A percentile compares a stretch with the other conserved stretches of the same genome.
Conservation (phyloP, 2,329 filamentous ascomycete species). For the Pseudogymnoascus sp. region DNA sequence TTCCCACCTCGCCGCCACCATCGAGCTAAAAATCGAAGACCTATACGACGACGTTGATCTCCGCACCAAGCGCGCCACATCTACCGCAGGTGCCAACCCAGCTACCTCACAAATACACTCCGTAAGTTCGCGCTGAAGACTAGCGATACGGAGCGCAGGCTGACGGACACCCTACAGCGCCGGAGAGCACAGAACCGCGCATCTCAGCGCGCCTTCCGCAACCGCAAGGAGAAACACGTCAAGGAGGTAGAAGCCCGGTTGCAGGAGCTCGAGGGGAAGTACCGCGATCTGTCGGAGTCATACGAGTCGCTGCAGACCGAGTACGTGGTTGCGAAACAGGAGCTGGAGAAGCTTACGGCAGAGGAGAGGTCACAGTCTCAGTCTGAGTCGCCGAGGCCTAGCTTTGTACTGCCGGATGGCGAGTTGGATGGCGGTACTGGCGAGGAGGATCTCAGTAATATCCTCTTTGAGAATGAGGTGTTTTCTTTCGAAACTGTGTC, state of each 20-base stretch:
- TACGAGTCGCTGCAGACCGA: conserved; percentile 42
- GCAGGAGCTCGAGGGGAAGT: conserved; percentile 44
- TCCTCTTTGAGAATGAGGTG: neutral
- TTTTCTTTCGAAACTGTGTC: neutral
- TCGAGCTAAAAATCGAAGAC: conserved; percentile 28
- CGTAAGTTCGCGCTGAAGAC: conserved; percentile 18
- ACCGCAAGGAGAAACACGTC: conserved; percentile 58
- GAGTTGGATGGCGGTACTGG: neutral
- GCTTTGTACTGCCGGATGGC: neutral
- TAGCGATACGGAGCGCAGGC: neutral
- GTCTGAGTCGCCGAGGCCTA: neutral
- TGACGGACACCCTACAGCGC: conserved; percentile 33
- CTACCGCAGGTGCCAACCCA: conserved; percentile 22
- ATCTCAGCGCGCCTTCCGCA: conserved; percentile 53
- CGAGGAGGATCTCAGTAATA: conserved; percentile 4
- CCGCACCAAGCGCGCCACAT: conserved; percentile 22
- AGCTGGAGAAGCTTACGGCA: conserved; percentile 22
- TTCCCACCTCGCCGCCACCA: conserved; percentile 13
- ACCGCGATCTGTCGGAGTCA: conserved; percentile 47
- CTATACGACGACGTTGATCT: conserved; percentile 29
- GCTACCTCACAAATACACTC: conserved; percentile 29
- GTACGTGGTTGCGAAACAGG: conserved; percentile 26
- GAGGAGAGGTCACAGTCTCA: conserved; percentile 3
- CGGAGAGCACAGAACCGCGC: conserved; percentile 54
- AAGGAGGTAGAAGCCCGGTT: conserved; percentile 54